phyloP scores from a whole-genome alignment of 768 basidiomycete genomes.

The Leccinum broughii region DNA sequence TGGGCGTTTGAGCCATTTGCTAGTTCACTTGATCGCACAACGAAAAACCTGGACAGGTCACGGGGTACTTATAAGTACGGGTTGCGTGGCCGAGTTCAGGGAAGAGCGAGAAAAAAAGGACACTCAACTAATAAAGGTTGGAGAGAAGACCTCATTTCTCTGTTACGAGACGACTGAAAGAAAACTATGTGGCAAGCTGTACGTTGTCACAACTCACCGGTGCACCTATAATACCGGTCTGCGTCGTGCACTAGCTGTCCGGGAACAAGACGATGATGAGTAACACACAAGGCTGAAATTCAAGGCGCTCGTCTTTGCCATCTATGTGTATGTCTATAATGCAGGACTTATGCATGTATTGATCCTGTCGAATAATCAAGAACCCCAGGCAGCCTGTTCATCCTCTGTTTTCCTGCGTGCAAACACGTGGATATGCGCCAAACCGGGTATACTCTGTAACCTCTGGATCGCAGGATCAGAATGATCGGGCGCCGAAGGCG shows the following conservation, averaged over 20 bases:
- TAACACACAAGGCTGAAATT: neutral
- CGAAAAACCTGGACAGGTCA: neutral
- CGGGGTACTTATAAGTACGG: too few relatives aligned
- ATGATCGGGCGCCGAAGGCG: neutral
- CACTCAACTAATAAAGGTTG: neutral
- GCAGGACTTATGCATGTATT: neutral
- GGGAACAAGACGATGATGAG: neutral
- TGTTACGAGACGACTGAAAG: neutral
- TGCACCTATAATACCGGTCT: neutral
- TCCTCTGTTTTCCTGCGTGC: constrained; percentile 52
- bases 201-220: neutral
- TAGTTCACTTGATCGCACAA: neutral
- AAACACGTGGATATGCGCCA: constrained; percentile 89
- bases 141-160: neutral
- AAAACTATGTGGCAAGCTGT: neutral
- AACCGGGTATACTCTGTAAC: constrained; percentile 80
- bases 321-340: constrained; percentile 10
- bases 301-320: constrained; percentile 4
- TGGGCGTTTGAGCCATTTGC: too few relatives aligned
- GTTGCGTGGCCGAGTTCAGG: neutral
- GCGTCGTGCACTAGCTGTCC: neutral
- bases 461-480: constrained; percentile 44
- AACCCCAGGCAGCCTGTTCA: constrained; percentile 22
- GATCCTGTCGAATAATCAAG: constrained; percentile 3
- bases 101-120: neutral